These are phyloP conservation scores for Spathaspora passalidarum DNA, from an alignment of 805 yeast genomes.

Conservation along the genomic window DNA sequence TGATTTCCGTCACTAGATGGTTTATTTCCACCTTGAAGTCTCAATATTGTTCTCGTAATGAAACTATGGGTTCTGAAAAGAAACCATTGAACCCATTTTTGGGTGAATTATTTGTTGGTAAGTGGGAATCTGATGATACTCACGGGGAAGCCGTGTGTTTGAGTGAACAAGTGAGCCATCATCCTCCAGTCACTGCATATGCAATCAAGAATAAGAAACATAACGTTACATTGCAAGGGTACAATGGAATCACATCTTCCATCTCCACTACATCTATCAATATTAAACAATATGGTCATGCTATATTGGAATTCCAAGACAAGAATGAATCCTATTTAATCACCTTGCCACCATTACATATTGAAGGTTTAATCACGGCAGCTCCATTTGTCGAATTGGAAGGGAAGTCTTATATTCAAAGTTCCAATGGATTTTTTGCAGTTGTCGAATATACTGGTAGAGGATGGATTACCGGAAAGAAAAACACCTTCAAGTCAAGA, in stretches of 20 bases:
- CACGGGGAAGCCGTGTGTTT: slow-evolving; percentile 74
- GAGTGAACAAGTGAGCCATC: slow-evolving; percentile 95
- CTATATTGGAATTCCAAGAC: slow-evolving; percentile 62
- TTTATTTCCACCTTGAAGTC: slow-evolving; percentile 87
- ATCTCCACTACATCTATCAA: slow-evolving; percentile 75
- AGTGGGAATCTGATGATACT: slow-evolving; percentile 62
- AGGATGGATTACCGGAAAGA: slow-evolving; percentile 94
- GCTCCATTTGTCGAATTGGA: slow-evolving; percentile 94
- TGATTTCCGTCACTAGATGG: slow-evolving; percentile 85
- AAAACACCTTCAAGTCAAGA: slow-evolving; percentile 87
- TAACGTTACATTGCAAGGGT: slow-evolving; percentile 75
- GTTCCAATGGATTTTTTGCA: slow-evolving; percentile 73
- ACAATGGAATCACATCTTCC: slow-evolving; percentile 83
- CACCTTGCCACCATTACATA: slow-evolving; percentile 92
- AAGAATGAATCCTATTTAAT: slow-evolving; percentile 67
- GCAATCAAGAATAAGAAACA: slow-evolving; percentile 71
- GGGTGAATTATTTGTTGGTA: slow-evolving; percentile 91
- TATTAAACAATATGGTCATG: slow-evolving; percentile 93
- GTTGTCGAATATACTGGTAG: slow-evolving; percentile 82
- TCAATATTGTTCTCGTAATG: slow-evolving; percentile 91
- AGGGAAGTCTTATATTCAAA: slow-evolving; percentile 80
- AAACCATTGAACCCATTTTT: slow-evolving; percentile 95
- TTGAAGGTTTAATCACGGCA: slow-evolving; percentile 88
- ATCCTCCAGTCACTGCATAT: slow-evolving; percentile 97
- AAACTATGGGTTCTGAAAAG: slow-evolving; percentile 91